Base-by-base conservation (phyloP, 129 eudicot species). In the Pulicaria dysenterica region DNA sequence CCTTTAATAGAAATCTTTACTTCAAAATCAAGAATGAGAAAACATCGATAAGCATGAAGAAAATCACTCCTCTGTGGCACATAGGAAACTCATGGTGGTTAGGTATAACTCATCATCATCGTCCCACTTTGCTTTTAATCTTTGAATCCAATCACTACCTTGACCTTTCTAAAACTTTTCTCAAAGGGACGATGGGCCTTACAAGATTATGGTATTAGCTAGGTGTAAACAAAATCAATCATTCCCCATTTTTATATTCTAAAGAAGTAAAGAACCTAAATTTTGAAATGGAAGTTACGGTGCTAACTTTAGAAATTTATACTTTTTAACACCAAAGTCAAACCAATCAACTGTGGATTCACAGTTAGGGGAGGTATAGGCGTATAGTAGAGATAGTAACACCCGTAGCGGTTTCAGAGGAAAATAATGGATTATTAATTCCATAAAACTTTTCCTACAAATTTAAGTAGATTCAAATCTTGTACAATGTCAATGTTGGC, bases 151-250 rank as follows among this genome's bases (percentile, higher is more conserved):
- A 56, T 34, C 5, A 70, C 66, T 12, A 13, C 43, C 42, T 24
- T 70, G 43, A n/a, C 55, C 54, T 55, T 70, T 70, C 66, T 19
- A 24, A 19, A 54, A 70, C 65, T 8, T 16, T 38, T 49, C 5
- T 49, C 47, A 46, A 39, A 69, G 46, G 38, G 50, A n/a, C n/a
- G n/a, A 51, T 6, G 17, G n/a, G 40, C 53, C 40, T 39, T 13
- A 36, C 58, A 12, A 34, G 16, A 58, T 12, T 36, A 9, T 5
- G 36, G 57, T 58, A 36, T 58, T 61, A 38, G 50, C 53, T 40
- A 9, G 51, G 74, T 54, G 13, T 40, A 41, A 54, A 70, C 24
- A 51, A 39, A 19, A 40, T 70, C 16, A 40, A 40, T 6, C 11
- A 53, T 15, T 7, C 58, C 5, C 4, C 34, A 48, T 48, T 15